These are phyloP conservation scores for Sporisorium iseilematis-ciliati DNA, from an alignment of 1,284 basidiomycete genomes.

Conservation along the genomic window DNA sequence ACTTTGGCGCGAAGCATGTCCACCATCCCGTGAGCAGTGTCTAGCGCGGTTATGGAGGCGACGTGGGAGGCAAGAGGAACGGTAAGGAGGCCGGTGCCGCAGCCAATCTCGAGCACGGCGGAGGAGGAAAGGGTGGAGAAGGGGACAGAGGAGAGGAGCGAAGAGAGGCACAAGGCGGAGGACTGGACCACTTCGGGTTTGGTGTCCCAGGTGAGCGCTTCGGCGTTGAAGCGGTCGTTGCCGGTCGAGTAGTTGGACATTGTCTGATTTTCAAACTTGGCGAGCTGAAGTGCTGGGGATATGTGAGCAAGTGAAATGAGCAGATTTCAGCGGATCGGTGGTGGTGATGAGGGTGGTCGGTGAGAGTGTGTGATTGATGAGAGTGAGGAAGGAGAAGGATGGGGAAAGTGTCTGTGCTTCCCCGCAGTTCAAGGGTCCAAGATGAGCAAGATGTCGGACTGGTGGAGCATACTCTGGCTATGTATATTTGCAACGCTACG, in stretches of 20 bases:
- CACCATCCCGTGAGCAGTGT: constrained; percentile 47
- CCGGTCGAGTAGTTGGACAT: constrained; percentile 42
- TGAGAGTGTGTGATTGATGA: no score
- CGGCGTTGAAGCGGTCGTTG: constrained; percentile 46
- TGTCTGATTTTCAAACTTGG: no score
- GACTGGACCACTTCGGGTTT: constrained; percentile 46
- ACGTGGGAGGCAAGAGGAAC: constrained; percentile 36
- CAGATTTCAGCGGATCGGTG: no score
- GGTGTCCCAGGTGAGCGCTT: constrained; percentile 46
- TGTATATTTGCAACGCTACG: not conserved
- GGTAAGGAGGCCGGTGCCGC: constrained; percentile 45
- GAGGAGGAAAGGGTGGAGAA: constrained; percentile 15
- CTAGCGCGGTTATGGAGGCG: constrained; percentile 21
- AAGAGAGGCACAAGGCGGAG: constrained; percentile 28
- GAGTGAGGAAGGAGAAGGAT: not conserved
- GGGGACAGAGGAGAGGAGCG: constrained; percentile 17
- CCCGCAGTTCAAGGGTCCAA: constrained; percentile 15
- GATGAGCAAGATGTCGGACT: not conserved
- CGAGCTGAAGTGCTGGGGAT: no score
- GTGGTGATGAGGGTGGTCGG: not conserved
- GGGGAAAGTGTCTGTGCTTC: not conserved
- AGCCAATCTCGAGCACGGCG: constrained; percentile 41
- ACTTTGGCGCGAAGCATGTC: constrained; percentile 43
- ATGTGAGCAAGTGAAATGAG: no score
- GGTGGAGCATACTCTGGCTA: no score